These are phyloP conservation scores for Podospora tetraspora DNA, from an alignment of 495 filamentous ascomycete species.

Conservation along the genomic window DNA sequence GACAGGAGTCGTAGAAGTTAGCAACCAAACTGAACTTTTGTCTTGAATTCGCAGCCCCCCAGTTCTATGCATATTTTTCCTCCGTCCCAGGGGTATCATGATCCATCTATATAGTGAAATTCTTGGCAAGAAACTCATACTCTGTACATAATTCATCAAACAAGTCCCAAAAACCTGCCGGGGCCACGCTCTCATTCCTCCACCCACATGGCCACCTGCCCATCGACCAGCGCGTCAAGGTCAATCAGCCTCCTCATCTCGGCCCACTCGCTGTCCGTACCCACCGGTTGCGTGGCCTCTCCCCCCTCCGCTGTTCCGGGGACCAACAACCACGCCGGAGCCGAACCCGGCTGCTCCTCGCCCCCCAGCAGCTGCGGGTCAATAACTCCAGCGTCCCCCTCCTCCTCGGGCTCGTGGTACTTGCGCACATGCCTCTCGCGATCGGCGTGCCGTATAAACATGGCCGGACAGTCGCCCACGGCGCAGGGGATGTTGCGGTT, in stretches of 20 bases:
- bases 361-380: conserved; percentile 14
- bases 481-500: conserved; percentile 15
- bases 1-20: too few species aligned
- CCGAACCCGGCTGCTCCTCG: conserved; percentile 7
- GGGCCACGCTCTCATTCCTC: neutral
- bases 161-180: neutral
- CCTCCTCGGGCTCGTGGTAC: conserved; percentile 5
- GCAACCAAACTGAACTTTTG: neutral
- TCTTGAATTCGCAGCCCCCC: neutral
- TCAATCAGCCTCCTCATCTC: conserved; percentile 37
- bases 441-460: conserved; percentile 64
- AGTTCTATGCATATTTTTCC: neutral
- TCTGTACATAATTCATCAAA: neutral
- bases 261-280: conserved; percentile 25
- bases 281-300: conserved; percentile 17
- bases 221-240: conserved; percentile 18
- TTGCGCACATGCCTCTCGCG: conserved; percentile 57
- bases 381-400: conserved; percentile 1
- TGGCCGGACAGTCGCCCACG: conserved; percentile 27
- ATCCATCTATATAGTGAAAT: neutral
- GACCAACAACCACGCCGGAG: conserved; percentile 13
- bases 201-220: neutral
- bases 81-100: neutral
- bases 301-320: neutral
- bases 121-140: neutral